These are phyloP conservation scores for Rubroshorea leprosula DNA, from an alignment of 345 rosid genomes.

Conservation along the genomic window DNA sequence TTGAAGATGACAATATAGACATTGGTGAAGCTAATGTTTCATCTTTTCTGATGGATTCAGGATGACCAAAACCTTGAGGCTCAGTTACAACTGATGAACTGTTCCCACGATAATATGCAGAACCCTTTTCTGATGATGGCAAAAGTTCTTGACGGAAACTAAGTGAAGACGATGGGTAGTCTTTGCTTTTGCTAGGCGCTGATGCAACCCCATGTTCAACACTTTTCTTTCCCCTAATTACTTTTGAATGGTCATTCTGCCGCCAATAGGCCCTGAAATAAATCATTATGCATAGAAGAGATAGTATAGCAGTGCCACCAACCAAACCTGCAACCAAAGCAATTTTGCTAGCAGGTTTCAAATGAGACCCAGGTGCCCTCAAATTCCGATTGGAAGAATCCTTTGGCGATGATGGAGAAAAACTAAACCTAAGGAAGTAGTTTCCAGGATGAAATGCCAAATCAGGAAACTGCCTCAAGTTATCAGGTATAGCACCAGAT, in stretches of 20 bases:
- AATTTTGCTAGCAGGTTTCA: slow-evolving; percentile 43
- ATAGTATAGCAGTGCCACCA: slow-evolving; percentile 37
- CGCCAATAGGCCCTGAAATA: slow-evolving; percentile 25
- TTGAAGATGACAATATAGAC: slow-evolving; percentile 48
- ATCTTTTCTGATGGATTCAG: slow-evolving; percentile 26
- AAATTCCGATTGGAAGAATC: slow-evolving; percentile 29
- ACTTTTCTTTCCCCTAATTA: slow-evolving; percentile 26
- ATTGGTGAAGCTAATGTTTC: slow-evolving; percentile 48
- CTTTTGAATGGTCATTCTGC: slow-evolving; percentile 26
- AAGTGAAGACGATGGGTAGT: slow-evolving; percentile 39
- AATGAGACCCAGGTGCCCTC: slow-evolving; percentile 24
- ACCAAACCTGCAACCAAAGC: slow-evolving; percentile 57
- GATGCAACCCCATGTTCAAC: slow-evolving; percentile 28
- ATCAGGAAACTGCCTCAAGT: slow-evolving; percentile 64
- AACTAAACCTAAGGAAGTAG: slow-evolving; percentile 40
- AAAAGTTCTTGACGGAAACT: slow-evolving; percentile 31
- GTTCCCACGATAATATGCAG: slow-evolving; percentile 30
- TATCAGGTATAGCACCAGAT: slow-evolving; percentile 66
- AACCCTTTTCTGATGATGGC: slow-evolving; percentile 22
- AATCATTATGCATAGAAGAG: slow-evolving; percentile 38
- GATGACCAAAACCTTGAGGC: slow-evolving; percentile 23
- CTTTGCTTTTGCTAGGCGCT: slow-evolving; percentile 30
- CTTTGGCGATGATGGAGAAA: slow-evolving; percentile 32
- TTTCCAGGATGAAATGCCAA: slow-evolving; percentile 89
- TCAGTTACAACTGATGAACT: slow-evolving; percentile 31